Base-by-base conservation (phyloP, 441 rosid species). In the Eugenia klotzschiana region DNA sequence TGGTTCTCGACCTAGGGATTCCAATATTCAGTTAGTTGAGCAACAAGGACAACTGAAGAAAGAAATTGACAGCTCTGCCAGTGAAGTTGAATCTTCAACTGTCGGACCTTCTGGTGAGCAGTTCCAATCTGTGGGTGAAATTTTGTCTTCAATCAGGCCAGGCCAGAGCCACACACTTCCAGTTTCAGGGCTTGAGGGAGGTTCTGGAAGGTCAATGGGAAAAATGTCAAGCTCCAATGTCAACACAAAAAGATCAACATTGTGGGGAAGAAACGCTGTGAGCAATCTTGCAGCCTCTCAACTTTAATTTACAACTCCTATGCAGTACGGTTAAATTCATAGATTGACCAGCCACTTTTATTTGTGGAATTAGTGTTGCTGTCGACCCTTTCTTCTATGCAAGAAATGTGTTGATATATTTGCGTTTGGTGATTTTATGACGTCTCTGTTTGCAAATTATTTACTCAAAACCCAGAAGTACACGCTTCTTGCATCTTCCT, bases 221-320 rank as follows among this genome's bases (percentile, higher is more conserved):
- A 95, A 93, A 90, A 85, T 87, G 83, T 87, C 94, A 27, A 89
- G 92, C 81, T 91, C 98, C 77, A 92, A 90, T 88, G 84, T 80
- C 86, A 91, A 89, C 82, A 64, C 92, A 64, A 94, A 94, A 90
- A 91, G 96, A 55, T 87, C 98, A 87, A 84, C 96, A 85, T 93
- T 97, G 87, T 95, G 98, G 98, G 96, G 98, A 87, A 94, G 98
- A 90, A 92, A 93, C 87, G 89, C 86, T 88, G 99, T 97, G 89
- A 88, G 98, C 91, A 72, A 49, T 72, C 51, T 43, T 80, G 82
- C 82, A 12, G 82, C 74, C 40, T 84, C 86, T 81, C 80, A 82
- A 81, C 81, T 26, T 84, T 80, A 60, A 33, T 64, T 64, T 33
- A 2, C 46, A 40, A 64, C 77, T 37, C 22, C 22, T 9, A 37